phyloP scores from a whole-genome alignment of 2,329 filamentous ascomycete species.

The Harringtonia aguacate region DNA sequence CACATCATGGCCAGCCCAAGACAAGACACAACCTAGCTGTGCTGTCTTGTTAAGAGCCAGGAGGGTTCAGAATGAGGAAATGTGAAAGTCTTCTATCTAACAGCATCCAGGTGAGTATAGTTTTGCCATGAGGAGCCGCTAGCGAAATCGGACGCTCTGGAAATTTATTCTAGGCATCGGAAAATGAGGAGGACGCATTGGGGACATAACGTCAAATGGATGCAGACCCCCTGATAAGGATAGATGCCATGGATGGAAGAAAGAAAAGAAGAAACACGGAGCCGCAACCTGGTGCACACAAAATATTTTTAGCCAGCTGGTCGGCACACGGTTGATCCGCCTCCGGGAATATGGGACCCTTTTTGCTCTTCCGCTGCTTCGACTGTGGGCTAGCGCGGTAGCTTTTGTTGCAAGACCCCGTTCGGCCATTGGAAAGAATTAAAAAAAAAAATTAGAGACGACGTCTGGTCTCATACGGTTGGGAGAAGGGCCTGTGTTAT shows the following conservation, averaged over 20 bases:
- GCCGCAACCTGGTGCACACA: neutral
- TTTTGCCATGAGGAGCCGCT: slow-evolving; percentile 61
- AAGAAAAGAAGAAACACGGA: slow-evolving; percentile 21
- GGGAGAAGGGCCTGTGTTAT: too few species aligned
- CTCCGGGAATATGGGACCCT: too few species aligned
- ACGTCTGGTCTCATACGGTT: neutral
- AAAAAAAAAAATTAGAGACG: neutral
- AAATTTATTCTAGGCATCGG: slow-evolving; percentile 71
- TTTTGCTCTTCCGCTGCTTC: too few species aligned
- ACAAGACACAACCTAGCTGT: too few species aligned
- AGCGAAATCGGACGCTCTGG: slow-evolving; percentile 87
- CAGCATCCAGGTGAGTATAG: slow-evolving; percentile 14
- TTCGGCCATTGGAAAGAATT: neutral
- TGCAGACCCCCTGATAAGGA: slow-evolving; percentile 64
- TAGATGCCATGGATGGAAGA: slow-evolving; percentile 51
- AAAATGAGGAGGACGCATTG: slow-evolving; percentile 84
- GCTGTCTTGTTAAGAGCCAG: too few species aligned
- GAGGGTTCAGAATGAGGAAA: neutral
- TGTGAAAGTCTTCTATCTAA: slow-evolving; percentile 16
- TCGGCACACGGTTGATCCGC: slow-evolving; percentile 6
- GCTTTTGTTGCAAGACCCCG: neutral
- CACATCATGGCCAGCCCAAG: too few species aligned
- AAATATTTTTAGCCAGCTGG: neutral
- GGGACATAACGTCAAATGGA: slow-evolving; percentile 21
- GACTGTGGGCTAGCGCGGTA: neutral